Evolutionary conservation across 176 grass and related monocot species (phyloP), one percentile per base, ranked within the genome.

Genomic region (Ananas comosus): DNA sequence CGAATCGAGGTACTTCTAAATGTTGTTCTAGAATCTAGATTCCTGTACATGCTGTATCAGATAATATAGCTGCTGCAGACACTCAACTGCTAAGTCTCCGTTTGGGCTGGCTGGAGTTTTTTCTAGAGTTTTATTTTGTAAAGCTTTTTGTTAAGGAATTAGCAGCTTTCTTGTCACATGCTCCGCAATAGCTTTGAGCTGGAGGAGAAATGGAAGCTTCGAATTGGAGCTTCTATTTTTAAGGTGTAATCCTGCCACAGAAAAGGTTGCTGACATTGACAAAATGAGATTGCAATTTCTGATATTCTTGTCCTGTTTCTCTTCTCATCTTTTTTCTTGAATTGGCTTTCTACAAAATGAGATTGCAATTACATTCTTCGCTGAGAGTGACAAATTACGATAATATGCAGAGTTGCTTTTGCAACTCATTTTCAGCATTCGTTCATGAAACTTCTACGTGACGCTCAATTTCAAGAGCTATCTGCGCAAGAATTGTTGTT

Each of bases 361-460:
- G 2, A 59, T 59, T 59, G 13, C 16, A 17, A 19, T 59, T 59
- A 18, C 54, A 59, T 59, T 19, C 16, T 9, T 59, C 19, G 16
- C 19, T 21, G 2, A 66, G 27, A 14, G 48, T 14, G 13, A 51
- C 61, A 51, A 75, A 65, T 25, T 53, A 53, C 25, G 64, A 16
- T 73, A 29, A 52, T 74, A 66, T 84, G 47, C 51, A 92, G 89
- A 78, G 79, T 81, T 42, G 86, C 76, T 13, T 78, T 89, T 51
- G 77, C 86, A 72, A 88, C 89, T 54, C 67, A 87, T 53, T 97
- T 97, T 56, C 86, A 97, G 74, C 81, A 74, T 0, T 89, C 88
- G 71, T 97, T 97, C 82, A 92, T 97, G 93, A 92, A 83, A 24
- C 93, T 97, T 56, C 81, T 97, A 33, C 82, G 70, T 77, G 83